Evolutionary conservation across 192 early-diverging fungal genomes (phyloP), one percentile per base, ranked within the genome.

Genomic region (Coemansia sp.): DNA sequence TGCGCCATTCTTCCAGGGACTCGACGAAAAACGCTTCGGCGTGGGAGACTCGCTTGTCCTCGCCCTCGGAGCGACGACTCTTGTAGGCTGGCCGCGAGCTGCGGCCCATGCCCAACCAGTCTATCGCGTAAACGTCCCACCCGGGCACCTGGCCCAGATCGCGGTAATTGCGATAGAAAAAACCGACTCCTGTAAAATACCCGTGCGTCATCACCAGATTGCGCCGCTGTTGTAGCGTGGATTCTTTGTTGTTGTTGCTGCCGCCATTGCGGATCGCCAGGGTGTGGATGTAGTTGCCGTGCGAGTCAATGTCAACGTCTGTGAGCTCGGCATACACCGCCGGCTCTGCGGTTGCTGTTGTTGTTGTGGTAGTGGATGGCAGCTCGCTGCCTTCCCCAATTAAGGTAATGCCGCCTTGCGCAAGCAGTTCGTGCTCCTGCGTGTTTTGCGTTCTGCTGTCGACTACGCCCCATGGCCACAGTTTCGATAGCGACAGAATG

Each of bases 81-180:
- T 65, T 71, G 69, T 90, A 95, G 20, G 80, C 77, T 17, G 93
- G 91, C 6, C 94, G 84, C n/a, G 90, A 89, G 67, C 87, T 90
- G 69, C 92, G 87, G 37, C 92, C 96, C 93, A 94, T 96, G n/a
- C 96, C 95, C 1, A 98, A 83, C 96, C 96, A 98, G 86, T 98
- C 96, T 47, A 85, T 74, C 31, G 74, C 32, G 37, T 77, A 84
- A 8, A 84, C 31, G 59, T 76, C 63, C 74, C 83, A 79, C 22
- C 68, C 69, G 24, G 61, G 67, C 11, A 67, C 68, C 46, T 74
- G 60, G 67, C 74, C 73, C 43, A 84, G 74, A 60, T 69, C 71
- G 17, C 43, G 43, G 65, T 72, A 80, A 60, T 84, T 84, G 71
- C 83, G 77, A 67, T 68, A 84, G 65, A 67, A 84, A 59, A 75